Percentiles rank a stretch among this genome's conserved stretches.
These are phyloP conservation scores for Claviceps lovelessii DNA, from an alignment of 2,329 filamentous ascomycete genomes.

Conservation along the genomic window DNA sequence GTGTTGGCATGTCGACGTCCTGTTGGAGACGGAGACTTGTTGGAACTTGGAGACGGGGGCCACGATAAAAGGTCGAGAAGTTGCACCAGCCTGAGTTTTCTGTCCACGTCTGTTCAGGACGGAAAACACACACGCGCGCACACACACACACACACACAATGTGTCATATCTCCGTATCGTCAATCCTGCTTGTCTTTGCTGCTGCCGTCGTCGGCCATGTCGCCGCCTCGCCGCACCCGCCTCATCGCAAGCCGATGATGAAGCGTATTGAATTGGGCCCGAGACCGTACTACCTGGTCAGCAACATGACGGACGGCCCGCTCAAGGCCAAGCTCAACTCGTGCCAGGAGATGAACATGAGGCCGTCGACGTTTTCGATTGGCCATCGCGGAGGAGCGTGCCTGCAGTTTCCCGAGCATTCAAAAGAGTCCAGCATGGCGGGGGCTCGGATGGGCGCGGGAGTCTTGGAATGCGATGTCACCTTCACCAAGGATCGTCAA, in stretches of 20 bases:
- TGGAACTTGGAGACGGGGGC: too few relatives aligned
- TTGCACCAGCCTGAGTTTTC: background rate
- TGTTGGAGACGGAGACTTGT: too few relatives aligned
- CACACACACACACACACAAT: conserved; percentile 10
- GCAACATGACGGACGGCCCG: conserved; percentile 44
- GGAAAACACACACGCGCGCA: too few relatives aligned
- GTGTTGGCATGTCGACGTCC: too few relatives aligned
- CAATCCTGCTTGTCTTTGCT: conserved; percentile 18
- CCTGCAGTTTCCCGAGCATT: conserved; percentile 51
- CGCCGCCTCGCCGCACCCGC: conserved; percentile 14
- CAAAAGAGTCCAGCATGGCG: conserved; percentile 41
- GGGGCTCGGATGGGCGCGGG: conserved; percentile 55
- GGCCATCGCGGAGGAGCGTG: conserved; percentile 49
- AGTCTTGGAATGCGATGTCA: conserved; percentile 53
- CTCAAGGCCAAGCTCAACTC: conserved; percentile 45
- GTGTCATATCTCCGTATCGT: conserved; percentile 15
- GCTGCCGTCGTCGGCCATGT: conserved; percentile 15
- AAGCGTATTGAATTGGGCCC: conserved; percentile 44
- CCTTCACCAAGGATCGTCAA: conserved; percentile 48
- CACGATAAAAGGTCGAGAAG: background rate
- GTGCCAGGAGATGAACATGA: conserved; percentile 41
- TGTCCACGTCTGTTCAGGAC: background rate
- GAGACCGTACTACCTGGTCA: conserved; percentile 49
- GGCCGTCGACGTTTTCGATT: conserved; percentile 41
- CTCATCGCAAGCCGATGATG: conserved; percentile 23